A percentile compares a stretch with the other conserved stretches of the same genome.
Evolutionary conservation across 2,329 filamentous ascomycete species (phyloP).

Genomic region (Mycogone perniciosa): DNA sequence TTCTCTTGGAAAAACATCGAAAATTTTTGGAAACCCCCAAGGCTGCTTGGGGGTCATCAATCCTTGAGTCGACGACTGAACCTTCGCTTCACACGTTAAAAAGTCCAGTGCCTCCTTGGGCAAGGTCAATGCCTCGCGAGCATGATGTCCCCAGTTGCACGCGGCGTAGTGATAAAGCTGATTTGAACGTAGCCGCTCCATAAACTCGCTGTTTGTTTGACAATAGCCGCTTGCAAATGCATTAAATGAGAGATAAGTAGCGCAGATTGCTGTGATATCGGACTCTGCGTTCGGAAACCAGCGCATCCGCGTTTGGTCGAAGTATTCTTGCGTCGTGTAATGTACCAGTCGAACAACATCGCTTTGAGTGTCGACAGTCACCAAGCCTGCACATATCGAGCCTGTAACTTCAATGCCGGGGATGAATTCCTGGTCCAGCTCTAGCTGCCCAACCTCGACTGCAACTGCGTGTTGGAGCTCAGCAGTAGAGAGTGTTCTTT

Average conservation of each 20-base stretch:
- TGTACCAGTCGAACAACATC: constrained; percentile 34
- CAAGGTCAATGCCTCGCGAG: neutral
- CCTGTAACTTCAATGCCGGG: constrained; percentile 25
- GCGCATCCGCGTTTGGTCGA: constrained; percentile 19
- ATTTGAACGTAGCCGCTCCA: neutral
- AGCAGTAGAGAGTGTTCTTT: constrained; percentile 22
- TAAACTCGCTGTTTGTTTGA: neutral
- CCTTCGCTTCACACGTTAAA: neutral
- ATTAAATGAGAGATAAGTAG: neutral
- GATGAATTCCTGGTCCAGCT: constrained; percentile 30
- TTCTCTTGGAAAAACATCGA: no score
- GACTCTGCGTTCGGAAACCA: neutral
- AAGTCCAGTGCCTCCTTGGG: neutral
- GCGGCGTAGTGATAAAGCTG: neutral
- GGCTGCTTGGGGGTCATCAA: neutral
- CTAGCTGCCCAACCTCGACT: constrained; percentile 19
- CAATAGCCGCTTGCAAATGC: neutral
- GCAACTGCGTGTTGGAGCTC: constrained; percentile 38
- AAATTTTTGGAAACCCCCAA: neutral
- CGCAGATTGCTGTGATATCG: neutral
- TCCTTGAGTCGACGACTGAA: neutral
- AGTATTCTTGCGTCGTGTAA: constrained; percentile 38
- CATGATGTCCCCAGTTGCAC: neutral
- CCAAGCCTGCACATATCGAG: constrained; percentile 34
- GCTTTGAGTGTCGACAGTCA: constrained; percentile 30